Conservation (phyloP, 129 eudicot species). For the Tagetes patula region DNA sequence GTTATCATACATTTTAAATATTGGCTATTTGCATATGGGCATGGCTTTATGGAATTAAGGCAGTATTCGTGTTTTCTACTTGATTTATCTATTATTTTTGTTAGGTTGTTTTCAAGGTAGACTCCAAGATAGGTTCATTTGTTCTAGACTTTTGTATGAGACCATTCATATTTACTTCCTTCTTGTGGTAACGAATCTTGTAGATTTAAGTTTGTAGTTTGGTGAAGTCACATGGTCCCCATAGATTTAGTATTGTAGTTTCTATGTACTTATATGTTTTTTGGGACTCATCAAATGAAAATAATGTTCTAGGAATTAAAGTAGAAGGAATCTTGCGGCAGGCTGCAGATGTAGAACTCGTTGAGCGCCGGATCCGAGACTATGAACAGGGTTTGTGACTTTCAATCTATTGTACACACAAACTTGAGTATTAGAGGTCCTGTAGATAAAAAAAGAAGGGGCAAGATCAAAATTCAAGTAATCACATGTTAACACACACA, state of each 20-base stretch:
- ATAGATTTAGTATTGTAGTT: background rate
- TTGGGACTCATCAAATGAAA: conserved; percentile 27
- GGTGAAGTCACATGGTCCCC: background rate
- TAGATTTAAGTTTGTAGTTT: background rate
- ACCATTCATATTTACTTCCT: background rate
- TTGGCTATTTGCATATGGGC: background rate
- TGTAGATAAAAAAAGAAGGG: background rate
- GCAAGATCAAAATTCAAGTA: background rate
- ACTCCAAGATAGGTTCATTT: background rate
- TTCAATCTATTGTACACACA: background rate
- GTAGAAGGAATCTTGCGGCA: conserved; percentile 97
- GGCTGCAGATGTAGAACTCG: conserved; percentile 98
- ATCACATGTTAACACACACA: background rate
- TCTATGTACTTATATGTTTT: background rate
- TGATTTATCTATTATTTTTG: background rate
- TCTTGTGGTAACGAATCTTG: background rate
- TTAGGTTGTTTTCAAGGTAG: conserved; percentile 17
- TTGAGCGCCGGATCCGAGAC: conserved; percentile 77
- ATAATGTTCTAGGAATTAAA: conserved; percentile 60
- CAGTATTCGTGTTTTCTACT: conserved; percentile 2
- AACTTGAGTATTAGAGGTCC: background rate
- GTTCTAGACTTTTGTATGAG: conserved; percentile 6
- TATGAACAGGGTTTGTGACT: conserved; percentile 77
- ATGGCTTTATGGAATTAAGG: background rate
- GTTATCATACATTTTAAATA: background rate